These are phyloP conservation scores for Cyberlindnera meyerae DNA, from an alignment of 805 yeast species.

Conservation along the genomic window DNA sequence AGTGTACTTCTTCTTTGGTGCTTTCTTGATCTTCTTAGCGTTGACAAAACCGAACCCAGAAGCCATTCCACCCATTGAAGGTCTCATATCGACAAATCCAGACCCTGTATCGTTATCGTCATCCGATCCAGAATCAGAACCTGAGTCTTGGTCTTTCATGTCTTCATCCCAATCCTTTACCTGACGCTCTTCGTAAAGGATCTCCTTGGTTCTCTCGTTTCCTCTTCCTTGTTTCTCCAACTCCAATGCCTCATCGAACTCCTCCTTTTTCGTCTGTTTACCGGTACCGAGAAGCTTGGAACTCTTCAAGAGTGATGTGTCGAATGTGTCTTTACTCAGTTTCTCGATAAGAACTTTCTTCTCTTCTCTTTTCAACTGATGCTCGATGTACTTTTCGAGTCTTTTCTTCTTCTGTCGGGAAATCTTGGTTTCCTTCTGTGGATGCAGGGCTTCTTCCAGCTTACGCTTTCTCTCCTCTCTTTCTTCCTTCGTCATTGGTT, in stretches of 20 bases:
- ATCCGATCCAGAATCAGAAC: constrained; percentile 17
- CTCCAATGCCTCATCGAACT: constrained; percentile 67
- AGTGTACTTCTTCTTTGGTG: constrained; percentile 53
- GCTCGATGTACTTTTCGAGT: constrained; percentile 87
- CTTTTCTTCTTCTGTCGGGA: constrained; percentile 71
- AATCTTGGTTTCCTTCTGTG: constrained; percentile 61
- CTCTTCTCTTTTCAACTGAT: constrained; percentile 84
- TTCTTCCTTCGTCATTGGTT: constrained; percentile 63
- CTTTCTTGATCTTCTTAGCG: constrained; percentile 43
- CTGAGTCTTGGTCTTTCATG: constrained; percentile 27
- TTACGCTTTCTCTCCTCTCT: constrained; percentile 59
- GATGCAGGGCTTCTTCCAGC: constrained; percentile 52
- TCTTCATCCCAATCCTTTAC: constrained; percentile 56
- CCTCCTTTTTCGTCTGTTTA: constrained; percentile 59
- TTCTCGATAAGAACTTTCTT: constrained; percentile 72
- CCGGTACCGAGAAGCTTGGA: constrained; percentile 79
- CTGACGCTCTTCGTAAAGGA: constrained; percentile 66
- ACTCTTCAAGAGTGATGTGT: constrained; percentile 63
- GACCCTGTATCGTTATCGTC: constrained; percentile 25
- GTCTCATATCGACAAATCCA: constrained; percentile 68
- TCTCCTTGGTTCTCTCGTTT: constrained; percentile 52
- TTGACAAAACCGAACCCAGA: constrained; percentile 66
- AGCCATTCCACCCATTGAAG: constrained; percentile 57
- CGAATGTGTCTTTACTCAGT: constrained; percentile 57
- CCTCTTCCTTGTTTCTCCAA: constrained; percentile 70